phyloP scores from a whole-genome alignment of 495 filamentous ascomycete species.

The Hypoxylon lenormandii region DNA sequence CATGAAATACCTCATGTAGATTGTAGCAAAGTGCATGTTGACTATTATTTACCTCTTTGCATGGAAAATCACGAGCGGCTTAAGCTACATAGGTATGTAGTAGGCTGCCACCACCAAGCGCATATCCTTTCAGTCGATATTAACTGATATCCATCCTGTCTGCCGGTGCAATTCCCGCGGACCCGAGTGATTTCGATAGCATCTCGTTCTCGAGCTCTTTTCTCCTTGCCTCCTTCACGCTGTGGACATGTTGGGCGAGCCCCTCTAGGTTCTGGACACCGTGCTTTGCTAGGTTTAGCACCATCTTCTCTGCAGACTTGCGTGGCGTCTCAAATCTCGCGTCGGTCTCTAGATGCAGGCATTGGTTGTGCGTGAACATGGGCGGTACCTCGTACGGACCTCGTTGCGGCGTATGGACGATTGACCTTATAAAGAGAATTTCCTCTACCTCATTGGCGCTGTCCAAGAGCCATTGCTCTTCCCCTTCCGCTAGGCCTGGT shows the following conservation, averaged over 20 bases:
- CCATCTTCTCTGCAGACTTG: constrained; percentile 39
- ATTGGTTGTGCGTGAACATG: constrained; percentile 21
- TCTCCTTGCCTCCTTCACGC: constrained; percentile 23
- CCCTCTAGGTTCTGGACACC: constrained; percentile 36
- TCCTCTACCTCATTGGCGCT: constrained; percentile 33
- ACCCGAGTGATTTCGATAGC: constrained; percentile 4
- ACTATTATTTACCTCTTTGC: background rate
- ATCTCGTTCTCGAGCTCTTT: constrained; percentile 25
- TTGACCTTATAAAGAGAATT: constrained; percentile 27
- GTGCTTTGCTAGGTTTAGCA: constrained; percentile 36
- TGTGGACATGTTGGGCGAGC: constrained; percentile 14
- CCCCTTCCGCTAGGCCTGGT: constrained; percentile 21
- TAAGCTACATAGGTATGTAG: too few species aligned
- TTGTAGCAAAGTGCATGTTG: constrained; percentile 11
- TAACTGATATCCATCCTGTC: constrained; percentile 39
- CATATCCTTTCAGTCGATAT: background rate
- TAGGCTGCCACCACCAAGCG: too few species aligned
- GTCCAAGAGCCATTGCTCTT: constrained; percentile 21
- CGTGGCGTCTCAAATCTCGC: constrained; percentile 28
- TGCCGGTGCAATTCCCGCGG: constrained; percentile 3
- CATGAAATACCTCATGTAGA: constrained; percentile 8
- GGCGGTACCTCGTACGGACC: constrained; percentile 28
- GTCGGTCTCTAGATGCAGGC: constrained; percentile 10
- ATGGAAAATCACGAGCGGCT: too few species aligned
- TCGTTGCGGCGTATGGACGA: constrained; percentile 8